Base-by-base conservation (phyloP, 208 protist genomes). In the Trypanosoma lewisi region DNA sequence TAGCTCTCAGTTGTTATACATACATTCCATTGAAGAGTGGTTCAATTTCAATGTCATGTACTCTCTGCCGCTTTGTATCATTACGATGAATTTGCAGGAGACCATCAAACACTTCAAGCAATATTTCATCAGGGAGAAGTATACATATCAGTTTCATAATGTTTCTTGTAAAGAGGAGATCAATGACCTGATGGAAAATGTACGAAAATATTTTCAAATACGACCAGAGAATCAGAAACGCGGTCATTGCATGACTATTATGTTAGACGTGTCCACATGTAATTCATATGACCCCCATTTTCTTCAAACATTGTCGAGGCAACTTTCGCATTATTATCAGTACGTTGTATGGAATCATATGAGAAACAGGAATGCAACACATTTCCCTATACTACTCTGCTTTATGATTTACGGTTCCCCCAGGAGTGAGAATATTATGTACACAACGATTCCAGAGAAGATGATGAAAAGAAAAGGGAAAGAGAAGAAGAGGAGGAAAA, bases 231-330 rank as follows among this genome's bases (percentile, higher is more conserved):
- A 66, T 19, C 44, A 62, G 30, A 41, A 17, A 19, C 63, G 60
- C 25, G 59, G 62, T 41, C 60, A 68, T 36, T 70, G 52, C 48
- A 54, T 78, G 27, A 57, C 59, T 21, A 36, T 23, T n/a, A 36
- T 61, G 28, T 31, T 78, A 36, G 44, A 42, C 4, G 52, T 47
- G 16, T 44, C 57, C 21, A 27, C 16, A n/a, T 25, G 44, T 51
- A 30, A 21, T 8, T 31, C 31, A 7, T 41, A 62, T 12, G 44
- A 63, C n/a, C 33, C 27, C 14, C 12, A 11, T n/a, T 60, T 73
- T 28, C 25, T 53, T 9, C 51, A 65, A 21, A 3, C 37, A 19
- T 33, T 73, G 17, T n/a, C 57, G 27, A 39, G 14, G 17, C 17
- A 49, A 12, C 41, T 73, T 23, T 49, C 49, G 33, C 50, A n/a